phyloP scores from a whole-genome alignment of 202 grass and related monocot species.

The Zoysia matrella region DNA sequence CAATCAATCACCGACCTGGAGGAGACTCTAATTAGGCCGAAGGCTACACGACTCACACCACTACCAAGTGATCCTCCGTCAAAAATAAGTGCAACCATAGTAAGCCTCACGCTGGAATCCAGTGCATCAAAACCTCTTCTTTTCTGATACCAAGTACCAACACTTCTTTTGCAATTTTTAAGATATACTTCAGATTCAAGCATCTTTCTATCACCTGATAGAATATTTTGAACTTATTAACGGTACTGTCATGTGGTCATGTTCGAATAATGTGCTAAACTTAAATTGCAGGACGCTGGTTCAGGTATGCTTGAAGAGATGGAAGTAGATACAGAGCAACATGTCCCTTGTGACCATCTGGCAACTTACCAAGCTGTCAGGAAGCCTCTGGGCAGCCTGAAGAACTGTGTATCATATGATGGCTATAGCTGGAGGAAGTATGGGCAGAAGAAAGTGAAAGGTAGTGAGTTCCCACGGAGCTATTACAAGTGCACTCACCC shows the following conservation, averaged over 20 bases:
- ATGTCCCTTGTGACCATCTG: conserved; percentile 6
- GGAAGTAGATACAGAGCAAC: conserved; percentile 37
- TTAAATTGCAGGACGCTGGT: conserved; percentile 30
- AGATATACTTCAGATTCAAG: conserved; percentile 1
- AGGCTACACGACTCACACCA: conserved; percentile 49
- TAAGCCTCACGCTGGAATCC: conserved; percentile 39
- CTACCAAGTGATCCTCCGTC: conserved; percentile 25
- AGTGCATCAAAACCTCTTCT: conserved; percentile 6
- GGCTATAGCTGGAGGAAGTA: conserved; percentile 97
- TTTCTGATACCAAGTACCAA: neutral
- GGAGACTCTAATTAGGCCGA: conserved; percentile 59
- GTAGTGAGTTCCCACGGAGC: conserved; percentile 81
- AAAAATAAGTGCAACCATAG: conserved; percentile 33
- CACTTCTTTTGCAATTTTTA: neutral
- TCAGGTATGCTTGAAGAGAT: conserved; percentile 37
- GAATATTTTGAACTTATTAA: neutral
- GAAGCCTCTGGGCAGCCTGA: conserved; percentile 24
- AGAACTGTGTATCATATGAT: conserved; percentile 57
- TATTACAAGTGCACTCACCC: conserved; percentile 97
- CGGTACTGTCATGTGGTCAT: conserved; percentile 7
- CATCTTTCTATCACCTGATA: neutral
- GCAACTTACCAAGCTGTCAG: neutral
- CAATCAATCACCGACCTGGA: conserved; percentile 14
- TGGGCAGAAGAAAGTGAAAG: conserved; percentile 91
- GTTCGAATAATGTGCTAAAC: conserved; percentile 32